Evolutionary conservation across 352 stramenopile species (phyloP).

Genomic region (Salisapilia sapeloensis): DNA sequence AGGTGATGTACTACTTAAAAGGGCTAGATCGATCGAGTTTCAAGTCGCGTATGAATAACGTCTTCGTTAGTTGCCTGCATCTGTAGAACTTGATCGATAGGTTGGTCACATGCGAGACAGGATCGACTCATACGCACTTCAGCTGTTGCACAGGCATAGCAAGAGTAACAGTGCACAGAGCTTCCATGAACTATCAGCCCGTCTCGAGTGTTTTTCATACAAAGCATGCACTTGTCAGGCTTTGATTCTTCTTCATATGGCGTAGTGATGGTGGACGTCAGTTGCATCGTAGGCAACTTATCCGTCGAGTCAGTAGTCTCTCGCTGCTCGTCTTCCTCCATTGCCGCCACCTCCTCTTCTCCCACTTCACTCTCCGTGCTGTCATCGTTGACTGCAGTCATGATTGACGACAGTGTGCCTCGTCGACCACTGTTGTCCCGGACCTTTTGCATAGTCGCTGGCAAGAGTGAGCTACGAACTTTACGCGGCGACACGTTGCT

Average conservation of each 20-base stretch:
- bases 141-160: conserved; percentile 59
- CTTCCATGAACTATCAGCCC: conserved; percentile 52
- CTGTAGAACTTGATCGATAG: conserved; percentile 56
- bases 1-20: too few species aligned
- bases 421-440: conserved; percentile 7
- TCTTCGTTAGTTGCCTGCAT: too few species aligned
- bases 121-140: conserved; percentile 24
- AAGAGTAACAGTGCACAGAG: conserved; percentile 73
- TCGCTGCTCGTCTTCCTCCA: conserved; percentile 7
- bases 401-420: conserved; percentile 38
- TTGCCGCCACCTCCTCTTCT: conserved; percentile 23
- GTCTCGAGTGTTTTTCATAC: conserved; percentile 31
- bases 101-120: conserved; percentile 63
- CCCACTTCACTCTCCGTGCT: conserved; percentile 15
- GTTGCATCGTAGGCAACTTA: conserved; percentile 7
- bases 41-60: too few species aligned
- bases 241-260: conserved; percentile 5
- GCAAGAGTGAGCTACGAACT: conserved; percentile 31
- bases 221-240: conserved; percentile 32
- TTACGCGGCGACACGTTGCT: conserved; percentile 25
- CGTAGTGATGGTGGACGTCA: conserved; percentile 4
- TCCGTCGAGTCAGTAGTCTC: conserved; percentile 1
- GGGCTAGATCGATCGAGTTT: too few species aligned
- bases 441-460: conserved; percentile 1
- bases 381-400: conserved; percentile 29